Conservation (phyloP, 1,284 basidiomycete species). For the Anthracocystis setariae region DNA sequence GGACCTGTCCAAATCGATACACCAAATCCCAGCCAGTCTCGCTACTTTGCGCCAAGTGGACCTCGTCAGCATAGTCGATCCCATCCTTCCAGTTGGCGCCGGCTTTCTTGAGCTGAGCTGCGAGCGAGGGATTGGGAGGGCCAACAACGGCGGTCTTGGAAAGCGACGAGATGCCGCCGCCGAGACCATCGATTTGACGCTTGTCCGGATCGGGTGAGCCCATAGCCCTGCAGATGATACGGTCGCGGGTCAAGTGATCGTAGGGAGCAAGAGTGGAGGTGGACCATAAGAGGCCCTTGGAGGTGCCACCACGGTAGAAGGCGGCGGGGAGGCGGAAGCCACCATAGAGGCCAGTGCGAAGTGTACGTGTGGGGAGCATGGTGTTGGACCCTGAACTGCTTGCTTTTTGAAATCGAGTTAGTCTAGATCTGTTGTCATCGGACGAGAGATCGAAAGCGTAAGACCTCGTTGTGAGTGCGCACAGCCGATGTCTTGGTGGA, state of each 20-base stretch:
- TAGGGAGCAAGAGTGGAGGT: slow-evolving; percentile 68
- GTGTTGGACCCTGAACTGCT: neutral
- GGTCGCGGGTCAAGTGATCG: slow-evolving; percentile 66
- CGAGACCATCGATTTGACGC: slow-evolving; percentile 78
- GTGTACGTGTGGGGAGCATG: slow-evolving; percentile 12
- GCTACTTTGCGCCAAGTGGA: slow-evolving; percentile 11
- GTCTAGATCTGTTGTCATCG: neutral
- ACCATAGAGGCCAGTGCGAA: slow-evolving; percentile 6
- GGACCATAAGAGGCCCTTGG: slow-evolving; percentile 80
- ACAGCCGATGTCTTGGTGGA: too few species aligned
- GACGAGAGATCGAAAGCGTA: too few species aligned
- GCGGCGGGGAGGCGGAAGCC: slow-evolving; percentile 23
- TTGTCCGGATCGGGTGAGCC: slow-evolving; percentile 82
- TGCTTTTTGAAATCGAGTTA: neutral
- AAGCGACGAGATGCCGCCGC: slow-evolving; percentile 80
- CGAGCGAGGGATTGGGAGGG: slow-evolving; percentile 24
- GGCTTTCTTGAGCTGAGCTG: neutral
- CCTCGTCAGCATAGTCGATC: slow-evolving; percentile 49
- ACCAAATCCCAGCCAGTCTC: slow-evolving; percentile 57
- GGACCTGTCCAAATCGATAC: slow-evolving; percentile 66
- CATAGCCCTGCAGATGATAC: slow-evolving; percentile 76
- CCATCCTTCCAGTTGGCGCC: slow-evolving; percentile 27
- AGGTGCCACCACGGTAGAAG: slow-evolving; percentile 76
- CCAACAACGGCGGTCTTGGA: slow-evolving; percentile 81
- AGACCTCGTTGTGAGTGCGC: too few species aligned